Base-by-base conservation (phyloP, 352 stramenopile genomes). In the Phytopythium delawarense region DNA sequence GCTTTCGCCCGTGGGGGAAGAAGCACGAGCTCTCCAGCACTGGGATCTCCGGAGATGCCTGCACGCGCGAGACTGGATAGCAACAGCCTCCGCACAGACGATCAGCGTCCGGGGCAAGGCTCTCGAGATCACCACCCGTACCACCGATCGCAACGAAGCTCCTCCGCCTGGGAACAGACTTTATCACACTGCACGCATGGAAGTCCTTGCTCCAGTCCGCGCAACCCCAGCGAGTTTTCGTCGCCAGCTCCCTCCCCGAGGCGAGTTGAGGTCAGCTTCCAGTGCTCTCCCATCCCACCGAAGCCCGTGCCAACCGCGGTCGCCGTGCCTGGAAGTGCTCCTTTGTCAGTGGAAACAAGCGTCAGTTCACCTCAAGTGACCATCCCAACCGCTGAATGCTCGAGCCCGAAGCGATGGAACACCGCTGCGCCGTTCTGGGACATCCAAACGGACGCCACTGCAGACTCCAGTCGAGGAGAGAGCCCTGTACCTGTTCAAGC, bases 1-100 rank as follows among this genome's bases (percentile, higher is more conserved):
- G 20, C 30, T 39, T 42, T 56, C 15, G 50, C 16, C 23, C 30
- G 28, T 7, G 30, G 3, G 32, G 51, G 51, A 2, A 46, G 52
- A 58, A 58, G 52, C 34, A 46, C 52, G n/a, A 58, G 52, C 16
- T 58, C 53, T 18, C 35, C 53, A 20, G 53, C 35, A 2, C 39
- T 59, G 4, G 12, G 25, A 2, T 49, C 35, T 9, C 21, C 9
- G 2, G 15, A 20, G 7, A 13, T 53, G 23, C 9, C 45, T 9
- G 46, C 18, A 7, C 48, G 16, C 3, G 12, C 7, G 1, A 20
- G 21, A 15, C 13, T 11, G 3, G 23, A 23, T 7, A 7, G 4
- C 18, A 9, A 3, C 48, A 54, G 16, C 37, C 25, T 18, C 4
- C n/a, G 5, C 8, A 20, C 4, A 20, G 15, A 20, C 7, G 48